These are phyloP conservation scores for Naganishia sp. DNA, from an alignment of 1,284 basidiomycete genomes.

Conservation along the genomic window DNA sequence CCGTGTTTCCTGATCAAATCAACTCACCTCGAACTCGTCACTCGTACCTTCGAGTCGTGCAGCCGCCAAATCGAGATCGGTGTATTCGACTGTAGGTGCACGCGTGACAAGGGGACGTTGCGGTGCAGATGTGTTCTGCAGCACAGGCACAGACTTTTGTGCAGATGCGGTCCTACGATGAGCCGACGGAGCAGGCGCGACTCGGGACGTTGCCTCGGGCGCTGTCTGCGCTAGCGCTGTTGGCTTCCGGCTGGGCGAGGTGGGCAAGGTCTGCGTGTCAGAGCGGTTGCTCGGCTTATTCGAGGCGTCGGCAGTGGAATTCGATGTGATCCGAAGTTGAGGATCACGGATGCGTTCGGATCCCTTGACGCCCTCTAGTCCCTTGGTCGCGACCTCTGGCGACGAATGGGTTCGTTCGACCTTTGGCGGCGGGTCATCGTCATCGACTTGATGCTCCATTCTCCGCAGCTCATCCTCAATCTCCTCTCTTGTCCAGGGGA, in stretches of 20 bases:
- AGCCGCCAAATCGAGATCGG: conserved; percentile 65
- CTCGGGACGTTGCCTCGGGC: no score
- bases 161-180: background rate
- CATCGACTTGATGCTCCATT: conserved; percentile 12
- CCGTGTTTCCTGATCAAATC: background rate
- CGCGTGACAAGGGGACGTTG: background rate
- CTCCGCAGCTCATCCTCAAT: conserved; percentile 22
- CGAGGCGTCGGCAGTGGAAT: conserved; percentile 1
- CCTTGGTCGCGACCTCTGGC: conserved; percentile 17
- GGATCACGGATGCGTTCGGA: conserved; percentile 9
- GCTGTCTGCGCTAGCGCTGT: background rate
- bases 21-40: conserved; percentile 64
- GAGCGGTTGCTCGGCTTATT: background rate
- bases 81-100: conserved; percentile 53
- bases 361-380: conserved; percentile 9
- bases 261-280: background rate
- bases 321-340: conserved; percentile 18
- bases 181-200: background rate
- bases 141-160: background rate
- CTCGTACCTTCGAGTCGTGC: conserved; percentile 59
- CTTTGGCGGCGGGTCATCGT: conserved; percentile 10
- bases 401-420: conserved; percentile 21
- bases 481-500: conserved; percentile 26
- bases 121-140: background rate
- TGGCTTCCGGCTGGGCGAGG: background rate